A percentile compares a stretch with the other conserved stretches of the same genome.
These are phyloP conservation scores for Fraxinus sp. DNA, from an alignment of 305 asterid species.

Conservation along the genomic window DNA sequence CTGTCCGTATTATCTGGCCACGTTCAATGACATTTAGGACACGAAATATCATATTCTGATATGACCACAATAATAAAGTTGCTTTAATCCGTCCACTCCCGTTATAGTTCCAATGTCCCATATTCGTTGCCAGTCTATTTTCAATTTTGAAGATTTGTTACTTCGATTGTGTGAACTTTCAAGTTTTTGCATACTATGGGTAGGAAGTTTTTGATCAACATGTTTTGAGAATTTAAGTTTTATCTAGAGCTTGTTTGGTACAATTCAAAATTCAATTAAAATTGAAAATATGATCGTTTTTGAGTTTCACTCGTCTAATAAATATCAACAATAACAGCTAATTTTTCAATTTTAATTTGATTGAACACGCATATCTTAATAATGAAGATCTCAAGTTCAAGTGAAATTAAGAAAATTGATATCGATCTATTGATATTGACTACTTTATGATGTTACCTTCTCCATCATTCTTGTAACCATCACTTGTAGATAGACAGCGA, in stretches of 20 bases:
- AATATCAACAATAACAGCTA: too few relatives aligned
- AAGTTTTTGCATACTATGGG: not conserved
- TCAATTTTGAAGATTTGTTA: not conserved
- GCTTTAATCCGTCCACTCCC: not conserved
- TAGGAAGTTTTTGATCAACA: not conserved
- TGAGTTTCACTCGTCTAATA: too few relatives aligned
- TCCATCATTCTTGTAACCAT: not conserved
- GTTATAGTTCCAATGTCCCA: not conserved
- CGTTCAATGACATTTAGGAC: not conserved
- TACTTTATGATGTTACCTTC: not conserved
- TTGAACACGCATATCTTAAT: too few relatives aligned
- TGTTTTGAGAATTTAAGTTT: not conserved
- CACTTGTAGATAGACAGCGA: not conserved
- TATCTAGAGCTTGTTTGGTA: too few relatives aligned
- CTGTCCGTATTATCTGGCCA: conserved; percentile 8
- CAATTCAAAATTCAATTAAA: too few relatives aligned
- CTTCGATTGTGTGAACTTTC: not conserved
- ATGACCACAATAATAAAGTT: not conserved
- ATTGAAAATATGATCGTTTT: too few relatives aligned
- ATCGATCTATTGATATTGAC: not conserved
- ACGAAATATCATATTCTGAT: not conserved
- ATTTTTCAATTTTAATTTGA: too few relatives aligned
- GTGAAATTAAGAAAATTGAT: too few relatives aligned
- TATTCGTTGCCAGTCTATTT: not conserved
- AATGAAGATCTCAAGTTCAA: too few relatives aligned